phyloP scores from a whole-genome alignment of 2,329 filamentous ascomycete genomes.

The Aspergillus sp. region DNA sequence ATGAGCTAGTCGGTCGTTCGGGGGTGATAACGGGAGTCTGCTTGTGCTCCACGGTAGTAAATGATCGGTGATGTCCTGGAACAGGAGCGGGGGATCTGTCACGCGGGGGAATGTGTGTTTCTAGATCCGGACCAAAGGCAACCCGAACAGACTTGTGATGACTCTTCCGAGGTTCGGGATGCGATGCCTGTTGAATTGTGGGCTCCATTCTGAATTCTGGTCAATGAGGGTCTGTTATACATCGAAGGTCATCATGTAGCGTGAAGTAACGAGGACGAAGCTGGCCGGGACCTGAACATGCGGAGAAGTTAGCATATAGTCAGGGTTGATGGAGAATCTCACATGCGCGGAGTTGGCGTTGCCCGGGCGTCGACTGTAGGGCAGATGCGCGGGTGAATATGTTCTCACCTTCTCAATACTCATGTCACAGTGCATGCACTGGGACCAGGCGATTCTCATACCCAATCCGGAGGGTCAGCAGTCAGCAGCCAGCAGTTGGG shows the following conservation, averaged over 20 bases:
- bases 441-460: conserved; percentile 18
- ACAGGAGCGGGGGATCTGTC: conserved; percentile 35
- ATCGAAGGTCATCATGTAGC: conserved; percentile 33
- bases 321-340: background rate
- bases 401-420: conserved; percentile 21
- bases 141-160: conserved; percentile 39
- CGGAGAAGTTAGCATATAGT: background rate
- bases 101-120: conserved; percentile 39
- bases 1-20: conserved; percentile 36
- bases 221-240: conserved; percentile 37
- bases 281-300: conserved; percentile 1
- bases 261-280: conserved; percentile 6
- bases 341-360: no score
- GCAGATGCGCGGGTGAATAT: conserved; percentile 1
- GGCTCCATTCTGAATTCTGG: conserved; percentile 39
- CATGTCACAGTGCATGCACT: conserved; percentile 19
- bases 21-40: conserved; percentile 23
- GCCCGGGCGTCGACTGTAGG: background rate
- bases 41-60: conserved; percentile 36
- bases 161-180: conserved; percentile 35
- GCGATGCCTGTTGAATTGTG: conserved; percentile 26
- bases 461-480: conserved; percentile 19
- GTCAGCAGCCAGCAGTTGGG: conserved; percentile 4
- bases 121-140: conserved; percentile 42
- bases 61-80: conserved; percentile 36